These are phyloP conservation scores for Ceratobasidium sp. DNA, from an alignment of 1,284 basidiomycete species.

Conservation along the genomic window DNA sequence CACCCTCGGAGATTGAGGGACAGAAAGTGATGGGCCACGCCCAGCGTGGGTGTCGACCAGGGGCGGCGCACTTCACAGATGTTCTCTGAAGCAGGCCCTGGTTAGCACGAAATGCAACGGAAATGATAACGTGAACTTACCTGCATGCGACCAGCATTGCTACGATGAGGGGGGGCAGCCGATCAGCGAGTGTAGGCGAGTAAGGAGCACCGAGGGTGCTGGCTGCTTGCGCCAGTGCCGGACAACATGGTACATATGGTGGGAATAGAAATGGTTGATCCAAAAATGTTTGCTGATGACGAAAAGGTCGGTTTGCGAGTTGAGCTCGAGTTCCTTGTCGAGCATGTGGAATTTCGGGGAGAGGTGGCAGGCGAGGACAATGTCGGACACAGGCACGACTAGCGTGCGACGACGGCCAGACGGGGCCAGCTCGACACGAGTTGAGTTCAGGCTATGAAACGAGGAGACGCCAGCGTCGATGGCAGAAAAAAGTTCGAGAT, in stretches of 20 bases:
- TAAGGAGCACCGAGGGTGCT: too few species aligned
- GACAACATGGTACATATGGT: neutral
- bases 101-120: too few species aligned
- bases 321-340: neutral
- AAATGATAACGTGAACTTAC: too few species aligned
- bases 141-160: too few species aligned
- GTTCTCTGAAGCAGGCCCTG: too few species aligned
- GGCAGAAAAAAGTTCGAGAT: constrained; percentile 9
- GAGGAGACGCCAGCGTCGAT: neutral
- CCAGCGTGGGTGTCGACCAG: too few species aligned
- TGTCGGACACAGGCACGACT: constrained; percentile 15
- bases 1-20: too few species aligned
- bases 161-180: too few species aligned
- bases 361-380: constrained; percentile 27
- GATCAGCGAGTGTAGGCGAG: too few species aligned
- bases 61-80: too few species aligned
- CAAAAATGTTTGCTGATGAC: neutral
- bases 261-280: neutral
- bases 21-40: too few species aligned
- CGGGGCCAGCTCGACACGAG: neutral
- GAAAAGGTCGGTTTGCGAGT: neutral
- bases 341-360: constrained; percentile 11
- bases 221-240: constrained; percentile 13
- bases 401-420: neutral
- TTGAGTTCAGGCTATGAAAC: neutral